Conservation (phyloP, 192 early-diverging fungal species). For the Coemansia sp. region DNA sequence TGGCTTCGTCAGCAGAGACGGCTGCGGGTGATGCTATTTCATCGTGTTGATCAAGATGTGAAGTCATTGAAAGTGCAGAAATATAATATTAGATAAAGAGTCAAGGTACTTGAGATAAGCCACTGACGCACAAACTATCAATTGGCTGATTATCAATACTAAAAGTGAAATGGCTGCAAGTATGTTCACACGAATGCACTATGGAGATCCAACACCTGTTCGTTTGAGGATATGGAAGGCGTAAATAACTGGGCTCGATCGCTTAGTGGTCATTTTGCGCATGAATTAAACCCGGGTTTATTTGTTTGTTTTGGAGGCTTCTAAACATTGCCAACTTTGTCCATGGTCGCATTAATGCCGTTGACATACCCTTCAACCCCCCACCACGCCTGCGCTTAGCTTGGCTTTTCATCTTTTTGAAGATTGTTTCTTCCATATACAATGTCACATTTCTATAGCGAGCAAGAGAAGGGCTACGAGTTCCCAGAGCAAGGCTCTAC, state of each 20-base stretch:
- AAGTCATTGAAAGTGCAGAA: neutral
- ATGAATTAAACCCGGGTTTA: neutral
- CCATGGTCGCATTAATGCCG: neutral
- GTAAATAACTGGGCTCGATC: neutral
- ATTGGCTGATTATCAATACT: too few species aligned
- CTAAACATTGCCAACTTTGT: neutral
- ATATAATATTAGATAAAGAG: constrained; percentile 1
- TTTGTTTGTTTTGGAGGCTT: too few species aligned
- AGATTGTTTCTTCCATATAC: neutral
- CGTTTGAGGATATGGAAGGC: too few species aligned
- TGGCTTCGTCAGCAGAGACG: constrained; percentile 26
- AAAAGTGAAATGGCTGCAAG: too few species aligned
- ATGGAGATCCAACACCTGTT: neutral
- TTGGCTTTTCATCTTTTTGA: neutral
- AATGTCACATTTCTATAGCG: constrained; percentile 4
- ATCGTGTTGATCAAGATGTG: neutral
- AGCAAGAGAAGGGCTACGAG: constrained; percentile 6
- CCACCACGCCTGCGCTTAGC: neutral
- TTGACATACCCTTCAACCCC: neutral
- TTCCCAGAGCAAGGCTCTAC: neutral
- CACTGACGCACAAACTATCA: neutral
- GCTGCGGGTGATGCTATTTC: neutral
- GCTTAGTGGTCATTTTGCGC: neutral
- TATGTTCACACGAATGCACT: neutral
- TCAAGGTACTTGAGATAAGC: neutral